phyloP scores from a whole-genome alignment of 129 eudicot species.

The Dittrichia graveolens region DNA sequence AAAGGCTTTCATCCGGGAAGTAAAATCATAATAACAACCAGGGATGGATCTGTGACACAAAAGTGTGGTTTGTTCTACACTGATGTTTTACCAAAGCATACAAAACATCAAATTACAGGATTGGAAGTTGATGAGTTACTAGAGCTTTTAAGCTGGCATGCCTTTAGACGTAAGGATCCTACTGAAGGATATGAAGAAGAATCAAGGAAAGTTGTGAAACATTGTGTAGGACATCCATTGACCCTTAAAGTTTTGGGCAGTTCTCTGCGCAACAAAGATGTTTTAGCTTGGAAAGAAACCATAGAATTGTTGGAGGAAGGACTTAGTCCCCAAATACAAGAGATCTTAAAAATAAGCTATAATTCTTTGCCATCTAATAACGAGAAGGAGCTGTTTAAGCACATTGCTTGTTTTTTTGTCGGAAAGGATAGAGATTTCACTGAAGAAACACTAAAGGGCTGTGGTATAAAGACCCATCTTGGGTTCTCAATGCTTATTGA shows the following conservation, averaged over 20 bases:
- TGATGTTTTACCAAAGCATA: conserved; percentile 10
- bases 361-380: conserved; percentile 25
- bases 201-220: not conserved
- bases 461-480: not conserved
- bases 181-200: conserved; percentile 1
- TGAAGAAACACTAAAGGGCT: not conserved
- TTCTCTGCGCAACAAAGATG: conserved; percentile 18
- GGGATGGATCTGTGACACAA: not conserved
- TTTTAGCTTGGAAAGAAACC: not conserved
- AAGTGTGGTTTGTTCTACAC: not conserved
- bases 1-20: conserved; percentile 28
- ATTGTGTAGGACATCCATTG: conserved; percentile 37
- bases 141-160: conserved; percentile 41
- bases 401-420: conserved; percentile 27
- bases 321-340: not conserved
- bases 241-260: conserved; percentile 43
- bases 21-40: conserved; percentile 37
- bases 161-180: conserved; percentile 28
- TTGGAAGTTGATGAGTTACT: not conserved
- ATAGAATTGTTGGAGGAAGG: conserved; percentile 14
- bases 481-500: conserved; percentile 10
- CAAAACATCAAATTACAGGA: not conserved
- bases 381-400: conserved; percentile 16
- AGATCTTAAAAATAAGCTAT: conserved; percentile 18
- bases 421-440: conserved; percentile 6